Evolutionary conservation across 164 flowering plant genomes (phyloP).

Genomic region (Dillenia turbinata): DNA sequence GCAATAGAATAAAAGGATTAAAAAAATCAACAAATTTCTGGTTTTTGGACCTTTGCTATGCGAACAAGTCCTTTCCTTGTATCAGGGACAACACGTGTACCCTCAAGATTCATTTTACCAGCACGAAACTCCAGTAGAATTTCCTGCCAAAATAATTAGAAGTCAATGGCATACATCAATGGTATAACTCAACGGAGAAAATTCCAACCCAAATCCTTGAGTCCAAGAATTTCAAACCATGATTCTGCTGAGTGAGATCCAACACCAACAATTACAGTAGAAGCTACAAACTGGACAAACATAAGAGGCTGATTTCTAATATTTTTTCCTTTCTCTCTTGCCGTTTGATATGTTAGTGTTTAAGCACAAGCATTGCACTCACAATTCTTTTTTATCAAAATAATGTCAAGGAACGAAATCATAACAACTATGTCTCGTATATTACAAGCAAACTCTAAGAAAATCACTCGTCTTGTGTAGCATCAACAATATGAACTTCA

Average conservation of each 20-base stretch:
- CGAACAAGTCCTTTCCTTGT: slow-evolving; percentile 87
- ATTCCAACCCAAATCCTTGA: background rate
- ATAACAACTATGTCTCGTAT: no score
- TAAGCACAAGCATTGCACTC: no score
- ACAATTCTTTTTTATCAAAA: no score
- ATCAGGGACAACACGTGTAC: slow-evolving; percentile 75
- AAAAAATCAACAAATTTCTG: background rate
- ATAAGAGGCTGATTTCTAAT: background rate
- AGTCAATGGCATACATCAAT: slow-evolving; percentile 4
- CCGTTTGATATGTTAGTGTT: no score
- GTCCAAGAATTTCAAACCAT: background rate
- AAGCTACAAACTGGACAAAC: background rate
- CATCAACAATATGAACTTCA: no score
- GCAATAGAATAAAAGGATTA: background rate
- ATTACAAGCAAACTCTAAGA: no score
- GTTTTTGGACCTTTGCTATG: slow-evolving; percentile 57
- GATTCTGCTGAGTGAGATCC: background rate
- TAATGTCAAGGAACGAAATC: no score
- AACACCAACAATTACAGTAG: background rate
- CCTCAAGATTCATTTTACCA: slow-evolving; percentile 78
- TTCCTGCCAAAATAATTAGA: slow-evolving; percentile 38
- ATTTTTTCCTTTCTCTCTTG: no score
- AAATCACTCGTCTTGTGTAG: no score
- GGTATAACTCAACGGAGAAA: no score
- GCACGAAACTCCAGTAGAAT: slow-evolving; percentile 83